phyloP scores from a whole-genome alignment of 78 protist genomes.

The Dictyostelium firmibasis region DNA sequence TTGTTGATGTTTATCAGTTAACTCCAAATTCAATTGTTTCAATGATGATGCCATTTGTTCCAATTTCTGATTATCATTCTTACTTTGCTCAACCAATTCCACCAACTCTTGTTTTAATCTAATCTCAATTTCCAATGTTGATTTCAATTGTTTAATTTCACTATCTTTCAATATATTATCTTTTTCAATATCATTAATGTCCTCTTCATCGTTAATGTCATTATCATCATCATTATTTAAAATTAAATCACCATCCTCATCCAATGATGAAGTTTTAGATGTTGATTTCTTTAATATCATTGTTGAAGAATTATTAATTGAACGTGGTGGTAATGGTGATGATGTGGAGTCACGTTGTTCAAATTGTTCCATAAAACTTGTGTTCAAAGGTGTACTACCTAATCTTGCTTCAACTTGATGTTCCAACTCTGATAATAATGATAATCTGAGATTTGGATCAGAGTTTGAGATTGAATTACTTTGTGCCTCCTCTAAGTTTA shows the following conservation, averaged over 20 bases:
- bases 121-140: neutral
- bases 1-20: neutral
- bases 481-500: slow-evolving; percentile 16
- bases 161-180: too few species aligned
- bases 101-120: neutral
- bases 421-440: slow-evolving; percentile 53
- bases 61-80: neutral
- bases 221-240: neutral
- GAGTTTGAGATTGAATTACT: neutral
- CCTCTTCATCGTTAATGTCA: neutral
- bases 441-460: slow-evolving; percentile 48
- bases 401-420: slow-evolving; percentile 54
- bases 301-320: neutral
- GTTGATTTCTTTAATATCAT: neutral
- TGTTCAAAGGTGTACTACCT: slow-evolving; percentile 20
- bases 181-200: neutral
- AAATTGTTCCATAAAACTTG: neutral
- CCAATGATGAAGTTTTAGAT: neutral
- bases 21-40: neutral
- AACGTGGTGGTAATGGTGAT: neutral
- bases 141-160: neutral
- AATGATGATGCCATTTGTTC: neutral
- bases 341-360: neutral
- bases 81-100: neutral
- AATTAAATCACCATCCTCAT: slow-evolving; percentile 17